Percentiles rank a stretch among this genome's conserved stretches.
Evolutionary conservation across 192 early-diverging fungal species (phyloP).

Genomic region (Mortierella alpina): DNA sequence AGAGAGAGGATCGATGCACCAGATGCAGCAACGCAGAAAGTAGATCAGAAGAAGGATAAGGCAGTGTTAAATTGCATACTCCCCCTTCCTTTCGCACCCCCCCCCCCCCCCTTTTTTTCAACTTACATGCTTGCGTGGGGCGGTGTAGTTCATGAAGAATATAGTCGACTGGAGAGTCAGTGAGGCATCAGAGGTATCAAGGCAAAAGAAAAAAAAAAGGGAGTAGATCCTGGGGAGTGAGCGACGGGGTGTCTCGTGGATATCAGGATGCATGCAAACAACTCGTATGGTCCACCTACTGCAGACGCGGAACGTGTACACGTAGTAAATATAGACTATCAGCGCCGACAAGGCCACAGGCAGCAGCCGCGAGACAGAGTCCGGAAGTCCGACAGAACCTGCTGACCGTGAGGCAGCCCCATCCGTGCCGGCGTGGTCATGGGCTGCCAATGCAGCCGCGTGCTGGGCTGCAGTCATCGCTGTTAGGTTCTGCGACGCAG

Average conservation of each 20-base stretch:
- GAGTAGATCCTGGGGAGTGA: background rate
- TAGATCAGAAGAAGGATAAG: background rate
- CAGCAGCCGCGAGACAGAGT: slow-evolving; percentile 12
- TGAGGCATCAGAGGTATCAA: background rate
- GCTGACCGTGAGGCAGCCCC: no score
- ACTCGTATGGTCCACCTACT: slow-evolving; percentile 9
- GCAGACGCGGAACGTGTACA: slow-evolving; percentile 41
- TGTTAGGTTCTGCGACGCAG: slow-evolving; percentile 13
- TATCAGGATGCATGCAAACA: background rate
- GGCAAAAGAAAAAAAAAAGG: background rate
- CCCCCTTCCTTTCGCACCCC: background rate
- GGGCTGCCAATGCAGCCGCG: slow-evolving; percentile 32
- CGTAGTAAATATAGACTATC: slow-evolving; percentile 43
- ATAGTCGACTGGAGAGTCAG: slow-evolving; percentile 13
- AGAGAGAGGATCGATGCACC: background rate
- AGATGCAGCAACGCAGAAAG: background rate
- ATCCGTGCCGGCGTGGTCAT: background rate
- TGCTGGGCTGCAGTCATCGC: slow-evolving; percentile 36
- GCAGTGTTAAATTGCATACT: background rate
- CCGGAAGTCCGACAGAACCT: background rate
- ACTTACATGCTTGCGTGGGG: slow-evolving; percentile 30
- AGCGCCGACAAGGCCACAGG: slow-evolving; percentile 20
- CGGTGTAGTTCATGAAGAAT: slow-evolving; percentile 15
- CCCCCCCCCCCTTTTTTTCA: background rate
- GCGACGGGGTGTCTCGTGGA: no score